Base-by-base conservation (phyloP, 2,329 filamentous ascomycete species). In the Ascochyta pisi region DNA sequence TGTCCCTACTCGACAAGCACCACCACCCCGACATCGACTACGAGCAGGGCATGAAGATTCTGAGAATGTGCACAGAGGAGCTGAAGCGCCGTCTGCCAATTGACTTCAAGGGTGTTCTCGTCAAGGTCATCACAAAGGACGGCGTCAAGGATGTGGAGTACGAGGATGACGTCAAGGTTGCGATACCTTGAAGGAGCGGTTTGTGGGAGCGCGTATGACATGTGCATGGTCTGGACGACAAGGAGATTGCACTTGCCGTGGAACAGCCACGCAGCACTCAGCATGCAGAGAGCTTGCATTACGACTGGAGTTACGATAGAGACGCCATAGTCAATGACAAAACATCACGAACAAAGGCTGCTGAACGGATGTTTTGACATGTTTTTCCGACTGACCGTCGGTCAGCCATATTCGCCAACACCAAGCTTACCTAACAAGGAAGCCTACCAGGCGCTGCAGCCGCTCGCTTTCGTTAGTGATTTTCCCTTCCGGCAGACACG, bases 1-100 rank as follows among this genome's bases (percentile, higher is more conserved):
- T 99, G 59, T 96, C 92, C 6, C 96, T 96, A 67, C 87, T 99
- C 47, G 95, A 99, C 82, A 99, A 99, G 83, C 95, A 99, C 77
- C 95, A 99, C 77, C 91, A 97, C 73, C 94, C 95, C 43, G 89
- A 97, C 73, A 98, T 99, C 77, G 86, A 85, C 59, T 87, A 95
- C 50, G 92, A 90, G 61, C 86, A 96, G 77, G 95, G 95, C 54
- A 86, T 96, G 80, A 95, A 96, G 83, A 87, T 99, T 61, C 82
- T 99, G 71, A 89, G 86, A 69, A 90, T 97, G 88, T 99, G 95
- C 81, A 95, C 91, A 66, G 93, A 98, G 77, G 95, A 99, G 83
- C 82, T 99, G 75, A 96, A 97, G 86, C 88, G 95, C 76, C 87
- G 96, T 79, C 86, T 99, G 83, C 95, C 95, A 57, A 93, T 99